Evolutionary conservation across 148 eudicot species (phyloP).

Genomic region (Rhododendron griersonianum): DNA sequence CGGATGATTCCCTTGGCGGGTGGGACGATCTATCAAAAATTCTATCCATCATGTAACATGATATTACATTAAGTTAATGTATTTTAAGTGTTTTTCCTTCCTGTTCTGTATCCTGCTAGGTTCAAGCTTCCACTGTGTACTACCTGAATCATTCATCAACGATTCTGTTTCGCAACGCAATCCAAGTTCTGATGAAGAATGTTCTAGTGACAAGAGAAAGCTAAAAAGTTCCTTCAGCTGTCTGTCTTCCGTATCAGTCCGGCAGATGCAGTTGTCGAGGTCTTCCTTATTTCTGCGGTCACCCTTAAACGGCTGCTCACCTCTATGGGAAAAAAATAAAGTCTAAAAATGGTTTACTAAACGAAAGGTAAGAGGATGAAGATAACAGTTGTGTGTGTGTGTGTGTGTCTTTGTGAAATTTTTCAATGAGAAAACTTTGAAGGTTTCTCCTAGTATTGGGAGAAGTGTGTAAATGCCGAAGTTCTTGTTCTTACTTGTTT

Average conservation of each 20-base stretch:
- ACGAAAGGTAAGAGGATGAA: constrained; percentile 10
- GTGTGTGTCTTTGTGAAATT: neutral
- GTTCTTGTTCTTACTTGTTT: neutral
- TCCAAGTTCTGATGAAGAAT: constrained; percentile 26
- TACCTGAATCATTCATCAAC: constrained; percentile 58
- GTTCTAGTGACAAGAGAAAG: constrained; percentile 49
- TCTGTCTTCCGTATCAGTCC: constrained; percentile 62
- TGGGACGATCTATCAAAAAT: neutral
- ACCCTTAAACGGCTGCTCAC: constrained; percentile 65
- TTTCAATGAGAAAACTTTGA: neutral
- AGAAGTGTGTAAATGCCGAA: neutral
- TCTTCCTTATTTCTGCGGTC: constrained; percentile 70
- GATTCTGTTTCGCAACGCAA: constrained; percentile 48
- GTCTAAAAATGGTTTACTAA: constrained; percentile 38
- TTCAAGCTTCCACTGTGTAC: constrained; percentile 69
- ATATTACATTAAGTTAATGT: neutral
- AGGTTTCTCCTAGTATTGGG: neutral
- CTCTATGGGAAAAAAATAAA: constrained; percentile 46
- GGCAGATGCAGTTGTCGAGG: constrained; percentile 64
- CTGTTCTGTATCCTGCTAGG: constrained; percentile 31
- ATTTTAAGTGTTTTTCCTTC: neutral
- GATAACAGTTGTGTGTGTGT: neutral
- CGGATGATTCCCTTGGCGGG: neutral
- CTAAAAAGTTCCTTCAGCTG: constrained; percentile 59
- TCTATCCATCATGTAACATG: neutral